Percentiles rank a stretch among this genome's conserved stretches.
phyloP scores from a whole-genome alignment of 371 early-diverging fungal genomes.

The Sporodiniella umbellata region DNA sequence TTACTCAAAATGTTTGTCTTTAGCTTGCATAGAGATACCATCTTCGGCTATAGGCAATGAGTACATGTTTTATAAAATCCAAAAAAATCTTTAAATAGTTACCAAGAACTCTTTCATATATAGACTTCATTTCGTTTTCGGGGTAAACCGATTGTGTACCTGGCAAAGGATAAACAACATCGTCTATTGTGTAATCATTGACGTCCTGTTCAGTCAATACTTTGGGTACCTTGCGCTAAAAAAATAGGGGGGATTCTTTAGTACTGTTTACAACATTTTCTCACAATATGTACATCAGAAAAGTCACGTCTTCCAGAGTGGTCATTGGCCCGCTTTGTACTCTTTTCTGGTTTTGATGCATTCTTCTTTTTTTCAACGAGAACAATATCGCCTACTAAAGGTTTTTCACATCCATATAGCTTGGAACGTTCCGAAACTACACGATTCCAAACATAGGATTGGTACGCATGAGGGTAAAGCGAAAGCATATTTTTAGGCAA shows the following conservation, averaged over 20 bases:
- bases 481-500: constrained; percentile 83
- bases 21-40: constrained; percentile 22
- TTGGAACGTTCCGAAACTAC: constrained; percentile 77
- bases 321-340: no score
- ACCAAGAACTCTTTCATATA: constrained; percentile 72
- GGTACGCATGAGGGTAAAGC: constrained; percentile 98
- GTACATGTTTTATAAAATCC: no score
- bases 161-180: constrained; percentile 92
- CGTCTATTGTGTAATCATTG: constrained; percentile 67
- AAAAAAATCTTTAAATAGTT: no score
- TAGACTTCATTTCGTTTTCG: constrained; percentile 60
- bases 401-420: constrained; percentile 61
- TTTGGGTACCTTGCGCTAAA: constrained; percentile 35
- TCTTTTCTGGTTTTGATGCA: not conserved
- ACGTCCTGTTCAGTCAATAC: constrained; percentile 69
- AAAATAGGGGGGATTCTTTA: not conserved
- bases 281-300: constrained; percentile 17
- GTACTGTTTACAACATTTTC: not conserved
- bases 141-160: constrained; percentile 83
- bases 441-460: constrained; percentile 95
- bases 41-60: constrained; percentile 25
- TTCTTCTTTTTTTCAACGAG: constrained; percentile 23
- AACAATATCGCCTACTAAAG: constrained; percentile 89
- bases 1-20: constrained; percentile 48
- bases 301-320: constrained; percentile 29